Base-by-base conservation (phyloP, 306 rosid species). In the Coriaria nepalensis region DNA sequence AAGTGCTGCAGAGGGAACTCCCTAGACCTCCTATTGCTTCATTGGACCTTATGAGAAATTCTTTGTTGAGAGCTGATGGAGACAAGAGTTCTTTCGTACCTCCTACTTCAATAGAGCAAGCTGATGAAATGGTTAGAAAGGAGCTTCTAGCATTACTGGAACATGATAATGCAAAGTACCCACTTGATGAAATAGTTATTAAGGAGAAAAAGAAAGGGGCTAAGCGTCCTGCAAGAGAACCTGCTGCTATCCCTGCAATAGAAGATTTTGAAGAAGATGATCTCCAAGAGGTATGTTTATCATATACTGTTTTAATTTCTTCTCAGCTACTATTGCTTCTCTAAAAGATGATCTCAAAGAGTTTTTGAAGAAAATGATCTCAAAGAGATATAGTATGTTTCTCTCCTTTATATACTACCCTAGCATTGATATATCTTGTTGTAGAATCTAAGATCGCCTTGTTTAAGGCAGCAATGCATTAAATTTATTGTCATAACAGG, bases 21-120 rank as follows among this genome's bases (percentile, higher is more conserved):
- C 96, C 96, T 36, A 78, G 96, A 69, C 96, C 96, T 52, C 96
- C 96, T 61, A 52, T 59, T 52, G 87, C 81, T 15, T 87, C 96
- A 10, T 61, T 87, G 64, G 96, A 80, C 37, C 72, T 72, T 20
- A 81, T 87, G 59, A 78, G 70, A 58, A 80, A 78, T 70, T 83
- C 96, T 44, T 75, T 87, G 75, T 57, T 78, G 64, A 78, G 70
- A 69, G 79, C 87, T 57, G 94, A 80, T 71, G 96, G 74, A 57
- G 96, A 87, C 67, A 87, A 80, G 78, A 87, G 96, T 72, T 83
- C 94, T 52, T 81, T 87, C 66, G 94, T 87, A 57, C 96, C 94
- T 46, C 96, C 93, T 56, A 87, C 94, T 33, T 59, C 73, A 14
- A 65, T 83, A n/a, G 96, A 87, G 73, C 93, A 68, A 68, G 94